Conservation (phyloP, 306 rosid species). For the Prosopis cineraria region DNA sequence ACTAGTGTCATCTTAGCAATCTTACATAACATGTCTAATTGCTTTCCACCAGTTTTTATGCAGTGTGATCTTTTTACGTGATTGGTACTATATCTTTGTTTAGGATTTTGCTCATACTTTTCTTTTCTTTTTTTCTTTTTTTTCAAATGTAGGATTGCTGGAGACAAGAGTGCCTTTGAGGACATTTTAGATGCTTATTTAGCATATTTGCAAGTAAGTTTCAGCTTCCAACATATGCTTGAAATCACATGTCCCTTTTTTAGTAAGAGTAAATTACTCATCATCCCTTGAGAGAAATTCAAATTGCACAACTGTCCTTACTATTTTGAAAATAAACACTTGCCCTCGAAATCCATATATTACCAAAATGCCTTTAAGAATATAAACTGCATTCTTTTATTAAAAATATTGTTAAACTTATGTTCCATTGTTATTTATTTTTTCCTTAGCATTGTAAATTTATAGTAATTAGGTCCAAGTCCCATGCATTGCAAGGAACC, state of each 20-base stretch:
- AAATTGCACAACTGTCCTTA: background rate
- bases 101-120: background rate
- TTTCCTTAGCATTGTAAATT: background rate
- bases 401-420: background rate
- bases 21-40: conserved; percentile 20
- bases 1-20: conserved; percentile 21
- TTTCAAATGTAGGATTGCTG: conserved; percentile 52
- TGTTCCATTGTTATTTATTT: background rate
- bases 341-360: background rate
- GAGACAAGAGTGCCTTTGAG: conserved; percentile 63
- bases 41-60: background rate
- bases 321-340: background rate
- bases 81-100: conserved; percentile 14
- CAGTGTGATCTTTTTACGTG: background rate
- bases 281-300: background rate
- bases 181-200: conserved; percentile 89
- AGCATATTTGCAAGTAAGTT: conserved; percentile 93
- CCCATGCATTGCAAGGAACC: background rate
- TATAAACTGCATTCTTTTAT: background rate
- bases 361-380: background rate
- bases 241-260: background rate
- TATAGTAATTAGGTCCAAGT: background rate
- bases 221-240: conserved; percentile 31
- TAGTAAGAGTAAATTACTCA: background rate
- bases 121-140: no score